Evolutionary conservation across 306 rosid species (phyloP).

Genomic region (Geum urbanum): DNA sequence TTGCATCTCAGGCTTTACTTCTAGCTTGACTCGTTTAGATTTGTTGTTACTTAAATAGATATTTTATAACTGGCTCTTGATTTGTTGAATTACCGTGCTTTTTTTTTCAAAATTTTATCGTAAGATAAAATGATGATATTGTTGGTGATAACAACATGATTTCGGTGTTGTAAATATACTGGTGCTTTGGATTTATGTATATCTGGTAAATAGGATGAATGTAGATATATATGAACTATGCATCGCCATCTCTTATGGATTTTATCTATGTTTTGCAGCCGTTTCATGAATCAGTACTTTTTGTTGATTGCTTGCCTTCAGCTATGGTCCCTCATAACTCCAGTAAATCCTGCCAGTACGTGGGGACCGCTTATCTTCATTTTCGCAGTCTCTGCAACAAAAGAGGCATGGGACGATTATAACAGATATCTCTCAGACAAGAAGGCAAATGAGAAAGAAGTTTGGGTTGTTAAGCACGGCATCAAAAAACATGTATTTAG

Average conservation of each 20-base stretch:
- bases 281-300: slow-evolving; percentile 99
- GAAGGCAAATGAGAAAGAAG: slow-evolving; percentile 94
- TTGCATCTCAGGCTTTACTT: neutral
- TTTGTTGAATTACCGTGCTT: neutral
- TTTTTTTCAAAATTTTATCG: neutral
- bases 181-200: neutral
- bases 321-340: slow-evolving; percentile 96
- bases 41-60: neutral
- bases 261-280: slow-evolving; percentile 54
- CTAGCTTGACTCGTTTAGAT: neutral
- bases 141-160: neutral
- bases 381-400: slow-evolving; percentile 93
- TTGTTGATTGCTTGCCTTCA: slow-evolving; percentile 97
- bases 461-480: slow-evolving; percentile 87
- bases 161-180: too few species aligned
- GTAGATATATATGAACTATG: neutral
- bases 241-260: slow-evolving; percentile 21
- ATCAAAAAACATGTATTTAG: slow-evolving; percentile 65
- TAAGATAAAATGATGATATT: neutral
- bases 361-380: slow-evolving; percentile 99
- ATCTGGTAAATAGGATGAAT: neutral
- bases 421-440: slow-evolving; percentile 89
- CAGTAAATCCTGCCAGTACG: slow-evolving; percentile 98
- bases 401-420: slow-evolving; percentile 99
- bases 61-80: neutral